Evolutionary conservation across 2,329 filamentous ascomycete genomes (phyloP).

Genomic region (Dryadomyces quercus-mongolicae): DNA sequence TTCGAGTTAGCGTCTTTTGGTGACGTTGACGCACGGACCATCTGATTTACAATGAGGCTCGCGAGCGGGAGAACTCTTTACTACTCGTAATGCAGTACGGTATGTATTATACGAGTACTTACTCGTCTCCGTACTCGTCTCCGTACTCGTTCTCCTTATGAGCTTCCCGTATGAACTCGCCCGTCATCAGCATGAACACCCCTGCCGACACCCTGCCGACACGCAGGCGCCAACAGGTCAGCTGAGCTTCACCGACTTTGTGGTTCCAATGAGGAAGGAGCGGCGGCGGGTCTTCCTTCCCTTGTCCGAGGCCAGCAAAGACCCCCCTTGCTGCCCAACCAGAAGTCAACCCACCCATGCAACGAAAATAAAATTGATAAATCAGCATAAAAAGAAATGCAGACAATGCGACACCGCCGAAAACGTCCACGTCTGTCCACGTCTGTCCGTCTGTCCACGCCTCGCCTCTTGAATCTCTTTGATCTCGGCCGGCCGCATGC

Average conservation of each 20-base stretch:
- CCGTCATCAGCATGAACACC: too few species aligned
- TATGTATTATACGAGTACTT: too few species aligned
- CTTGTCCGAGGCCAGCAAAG: neutral
- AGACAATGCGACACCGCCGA: constrained; percentile 9
- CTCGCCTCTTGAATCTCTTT: too few species aligned
- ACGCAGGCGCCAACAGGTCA: neutral
- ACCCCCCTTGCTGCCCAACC: neutral
- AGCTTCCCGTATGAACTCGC: too few species aligned
- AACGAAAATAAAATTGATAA: neutral
- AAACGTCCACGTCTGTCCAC: constrained; percentile 6
- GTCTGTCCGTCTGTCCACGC: too few species aligned
- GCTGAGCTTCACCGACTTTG: neutral
- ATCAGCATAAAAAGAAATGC: neutral
- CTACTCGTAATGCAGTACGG: too few species aligned
- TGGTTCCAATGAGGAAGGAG: neutral
- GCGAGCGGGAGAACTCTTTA: too few species aligned
- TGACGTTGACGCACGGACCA: constrained; percentile 1
- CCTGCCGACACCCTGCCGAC: too few species aligned
- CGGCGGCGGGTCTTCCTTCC: constrained; percentile 1
- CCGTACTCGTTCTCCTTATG: too few species aligned
- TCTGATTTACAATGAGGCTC: neutral
- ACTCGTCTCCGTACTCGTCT: too few species aligned
- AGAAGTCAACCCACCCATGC: neutral
- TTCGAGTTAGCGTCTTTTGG: neutral
- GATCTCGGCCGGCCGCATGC: too few species aligned